Base-by-base conservation (phyloP, 306 rosid species). In the Medicago truncatula region DNA sequence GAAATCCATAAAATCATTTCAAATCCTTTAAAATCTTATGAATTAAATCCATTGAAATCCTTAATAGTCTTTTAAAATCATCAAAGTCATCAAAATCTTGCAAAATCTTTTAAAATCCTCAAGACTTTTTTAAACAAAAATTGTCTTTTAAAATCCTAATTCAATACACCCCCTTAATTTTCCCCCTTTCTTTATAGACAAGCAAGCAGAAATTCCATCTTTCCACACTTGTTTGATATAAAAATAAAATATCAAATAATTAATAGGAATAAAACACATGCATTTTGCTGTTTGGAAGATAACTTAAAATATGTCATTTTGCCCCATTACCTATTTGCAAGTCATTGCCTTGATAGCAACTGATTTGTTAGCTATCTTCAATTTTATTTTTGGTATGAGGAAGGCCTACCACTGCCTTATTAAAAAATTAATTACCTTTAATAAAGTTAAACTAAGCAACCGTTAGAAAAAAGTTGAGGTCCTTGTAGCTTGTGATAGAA, bases 401-500 rank as follows among this genome's bases (percentile, higher is more conserved):
- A 59, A 59, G 65, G 40, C 64, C 17, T 58, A 59, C 36, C 36
- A 59, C 38, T 23, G 0, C 44, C 41, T 14, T 61, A 62, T 7
- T 34, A 31, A 62, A 62, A 34, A 15, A 34, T 62, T 34, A 17
- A 64, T 41, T 21, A 10, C 15, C 14, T 58, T 8, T 13, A 23
- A 11, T 9, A 31, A 50, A 70, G 61, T 4, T 25, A 56, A 57
- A 57, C 10, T 56, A 72, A 25, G 15, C 53, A 56, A n/a, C 34
- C 54, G 53, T 38, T 64, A 38, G 50, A 64, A 64, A 64, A 38
- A 34, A 63, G 10, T 47, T 23, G 67, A 38, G 43, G 73, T 54
- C 60, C 17, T 11, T 54, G 59, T 52, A 57, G 25, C 40, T 38
- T 71, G 71, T 10, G 73, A 73, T 43, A 20, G 15, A 65, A 39